Conservation (phyloP, 2,329 filamentous ascomycete genomes). For the Phialemonium atrogriseum region DNA sequence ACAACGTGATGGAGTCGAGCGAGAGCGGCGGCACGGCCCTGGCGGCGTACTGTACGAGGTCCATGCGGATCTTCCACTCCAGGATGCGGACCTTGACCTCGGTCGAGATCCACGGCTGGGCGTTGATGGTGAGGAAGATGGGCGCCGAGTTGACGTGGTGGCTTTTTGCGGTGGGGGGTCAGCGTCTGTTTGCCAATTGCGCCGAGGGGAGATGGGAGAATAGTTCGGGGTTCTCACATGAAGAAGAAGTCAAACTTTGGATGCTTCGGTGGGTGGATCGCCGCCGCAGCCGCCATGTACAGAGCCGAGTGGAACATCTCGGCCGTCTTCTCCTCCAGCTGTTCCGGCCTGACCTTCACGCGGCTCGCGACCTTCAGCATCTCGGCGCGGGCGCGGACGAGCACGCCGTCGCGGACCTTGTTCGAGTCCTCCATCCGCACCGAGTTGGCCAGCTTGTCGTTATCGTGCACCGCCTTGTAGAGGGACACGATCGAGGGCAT, state of each 20-base stretch:
- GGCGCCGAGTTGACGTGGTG: slow-evolving; percentile 65
- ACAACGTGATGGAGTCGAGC: slow-evolving; percentile 49
- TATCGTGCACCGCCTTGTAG: slow-evolving; percentile 46
- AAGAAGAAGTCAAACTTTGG: slow-evolving; percentile 77
- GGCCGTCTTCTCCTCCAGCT: slow-evolving; percentile 44
- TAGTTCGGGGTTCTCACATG: slow-evolving; percentile 37
- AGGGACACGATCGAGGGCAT: slow-evolving; percentile 47
- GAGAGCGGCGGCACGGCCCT: slow-evolving; percentile 54
- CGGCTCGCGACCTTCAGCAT: slow-evolving; percentile 53
- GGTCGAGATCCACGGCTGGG: slow-evolving; percentile 49
- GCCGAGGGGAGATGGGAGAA: background rate
- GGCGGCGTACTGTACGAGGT: slow-evolving; percentile 67
- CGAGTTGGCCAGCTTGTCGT: slow-evolving; percentile 49
- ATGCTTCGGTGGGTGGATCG: slow-evolving; percentile 54
- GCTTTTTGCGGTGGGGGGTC: slow-evolving; percentile 38
- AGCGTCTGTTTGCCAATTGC: slow-evolving; percentile 1
- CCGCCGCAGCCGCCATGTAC: slow-evolving; percentile 41
- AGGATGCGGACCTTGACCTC: slow-evolving; percentile 60
- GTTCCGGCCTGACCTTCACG: slow-evolving; percentile 46
- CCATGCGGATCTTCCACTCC: slow-evolving; percentile 73
- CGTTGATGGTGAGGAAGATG: slow-evolving; percentile 65
- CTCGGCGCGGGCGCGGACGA: slow-evolving; percentile 53
- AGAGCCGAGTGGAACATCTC: slow-evolving; percentile 62
- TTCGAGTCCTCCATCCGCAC: slow-evolving; percentile 45
- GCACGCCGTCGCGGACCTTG: slow-evolving; percentile 61